phyloP scores from a whole-genome alignment of 202 grass and related monocot genomes.

The Panicum virgatum region DNA sequence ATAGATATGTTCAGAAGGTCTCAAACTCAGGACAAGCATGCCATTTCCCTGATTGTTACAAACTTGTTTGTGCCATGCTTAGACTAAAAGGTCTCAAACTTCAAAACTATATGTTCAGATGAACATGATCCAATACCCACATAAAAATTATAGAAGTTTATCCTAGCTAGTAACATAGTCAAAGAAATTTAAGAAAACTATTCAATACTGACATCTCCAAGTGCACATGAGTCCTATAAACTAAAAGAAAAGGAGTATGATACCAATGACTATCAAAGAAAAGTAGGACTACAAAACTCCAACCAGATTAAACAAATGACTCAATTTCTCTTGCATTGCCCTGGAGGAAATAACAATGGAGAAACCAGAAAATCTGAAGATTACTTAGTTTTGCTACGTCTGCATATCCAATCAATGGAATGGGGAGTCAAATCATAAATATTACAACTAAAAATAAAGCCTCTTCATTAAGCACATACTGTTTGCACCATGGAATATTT shows the following conservation, averaged over 20 bases:
- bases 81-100: neutral
- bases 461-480: neutral
- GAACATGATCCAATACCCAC: neutral
- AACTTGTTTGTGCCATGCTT: neutral
- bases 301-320: neutral
- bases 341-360: neutral
- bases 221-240: neutral
- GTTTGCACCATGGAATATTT: neutral
- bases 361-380: neutral
- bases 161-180: too few species aligned
- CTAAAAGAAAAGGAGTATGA: neutral
- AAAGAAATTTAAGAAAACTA: neutral
- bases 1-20: neutral
- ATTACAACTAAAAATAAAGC: neutral
- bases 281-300: neutral
- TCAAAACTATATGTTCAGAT: neutral
- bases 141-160: neutral
- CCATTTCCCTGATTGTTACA: neutral
- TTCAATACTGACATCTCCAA: neutral
- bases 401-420: neutral
- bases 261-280: neutral
- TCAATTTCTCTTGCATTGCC: neutral
- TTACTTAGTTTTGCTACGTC: neutral
- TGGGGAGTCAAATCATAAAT: neutral
- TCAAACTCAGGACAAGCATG: neutral